These are phyloP conservation scores for Collybiopsis luxurians DNA, from an alignment of 768 basidiomycete species.

Conservation along the genomic window DNA sequence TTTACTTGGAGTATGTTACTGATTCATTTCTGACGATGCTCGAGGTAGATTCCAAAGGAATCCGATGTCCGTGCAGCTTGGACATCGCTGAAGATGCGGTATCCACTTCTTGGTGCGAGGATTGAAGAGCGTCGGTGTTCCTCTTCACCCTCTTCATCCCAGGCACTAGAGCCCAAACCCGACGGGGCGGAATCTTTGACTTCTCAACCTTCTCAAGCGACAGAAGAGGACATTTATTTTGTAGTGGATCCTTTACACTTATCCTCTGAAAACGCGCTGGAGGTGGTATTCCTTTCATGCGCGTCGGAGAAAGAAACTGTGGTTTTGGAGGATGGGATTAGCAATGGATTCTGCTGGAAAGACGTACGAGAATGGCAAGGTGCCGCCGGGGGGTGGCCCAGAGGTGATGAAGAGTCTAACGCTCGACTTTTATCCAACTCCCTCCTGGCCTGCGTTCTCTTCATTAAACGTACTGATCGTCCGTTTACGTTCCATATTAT, in stretches of 20 bases:
- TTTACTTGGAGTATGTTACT: too few species aligned
- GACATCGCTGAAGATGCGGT: slow-evolving; percentile 44
- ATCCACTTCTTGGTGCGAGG: slow-evolving; percentile 45
- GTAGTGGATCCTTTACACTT: slow-evolving; percentile 38
- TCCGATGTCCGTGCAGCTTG: slow-evolving; percentile 41
- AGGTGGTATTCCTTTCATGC: slow-evolving; percentile 35
- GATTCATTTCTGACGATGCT: too few species aligned
- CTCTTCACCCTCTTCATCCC: not conserved
- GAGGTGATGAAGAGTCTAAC: not conserved
- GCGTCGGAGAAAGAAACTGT: slow-evolving; percentile 32
- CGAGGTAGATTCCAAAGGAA: slow-evolving; percentile 5
- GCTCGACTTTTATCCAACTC: slow-evolving; percentile 36
- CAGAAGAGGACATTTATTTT: slow-evolving; percentile 32
- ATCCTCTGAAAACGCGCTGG: slow-evolving; percentile 24
- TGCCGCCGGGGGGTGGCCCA: too few species aligned
- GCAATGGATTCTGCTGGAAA: slow-evolving; percentile 25
- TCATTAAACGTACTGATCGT: slow-evolving; percentile 38
- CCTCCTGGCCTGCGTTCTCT: slow-evolving; percentile 37
- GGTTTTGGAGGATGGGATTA: slow-evolving; percentile 22
- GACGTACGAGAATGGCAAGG: not conserved
- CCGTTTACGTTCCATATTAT: slow-evolving; percentile 37
- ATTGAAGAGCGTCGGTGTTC: slow-evolving; percentile 23
- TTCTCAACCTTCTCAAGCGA: slow-evolving; percentile 10
- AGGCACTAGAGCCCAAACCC: not conserved
- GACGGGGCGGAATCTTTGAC: not conserved